Base-by-base conservation (phyloP, 495 filamentous ascomycete genomes). In the Entonaema liquescens region DNA sequence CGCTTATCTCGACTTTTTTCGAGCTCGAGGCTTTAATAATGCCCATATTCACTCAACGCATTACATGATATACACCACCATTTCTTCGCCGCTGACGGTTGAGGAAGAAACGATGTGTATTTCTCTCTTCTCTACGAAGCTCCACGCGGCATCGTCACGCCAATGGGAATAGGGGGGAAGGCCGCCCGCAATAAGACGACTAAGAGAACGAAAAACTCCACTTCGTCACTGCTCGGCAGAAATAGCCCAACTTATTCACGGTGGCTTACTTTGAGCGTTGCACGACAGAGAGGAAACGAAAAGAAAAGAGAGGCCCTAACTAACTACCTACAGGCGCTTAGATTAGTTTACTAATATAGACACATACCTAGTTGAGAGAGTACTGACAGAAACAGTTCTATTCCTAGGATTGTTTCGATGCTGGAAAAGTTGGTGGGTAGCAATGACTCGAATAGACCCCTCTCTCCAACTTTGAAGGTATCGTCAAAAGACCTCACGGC, bases 151-250 rank as follows among this genome's bases (percentile, higher is more conserved):
- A 38, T 23, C 31, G 31, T 38, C 33, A 26, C 28, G 35, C 42
- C 42, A 57, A 53, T 36, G 25, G 7, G 31, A 38, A 57, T 40
- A 40, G 21, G 53, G 26, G 53, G 49, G 40, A n/a, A 53, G 17
- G 31, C 3, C 1, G 42, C 19, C 19, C 23, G 0, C 42, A 47
- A 19, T 56, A 35, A n/a, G 19, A 15, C 21, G 19, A 57, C 19
- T 23, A 47, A 47, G 5, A 40, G 2, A n/a, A n/a, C 31, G 17
- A 23, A 57, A 35, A 57, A 35, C 38, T 59, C 57, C 57, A 59
- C 57, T 35, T 59, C 36, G 38, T 13, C 47, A n/a, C 35, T 59
- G 49, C 19, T 57, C 19, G 28, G 17, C n/a, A 56, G 53, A 33
- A 35, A 33, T 26, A 23, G 31, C 29, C 33, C 31, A 57, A 53